Evolutionary conservation across 1,284 basidiomycete genomes (phyloP).

Genomic region (Microbotryomycetes sp.): DNA sequence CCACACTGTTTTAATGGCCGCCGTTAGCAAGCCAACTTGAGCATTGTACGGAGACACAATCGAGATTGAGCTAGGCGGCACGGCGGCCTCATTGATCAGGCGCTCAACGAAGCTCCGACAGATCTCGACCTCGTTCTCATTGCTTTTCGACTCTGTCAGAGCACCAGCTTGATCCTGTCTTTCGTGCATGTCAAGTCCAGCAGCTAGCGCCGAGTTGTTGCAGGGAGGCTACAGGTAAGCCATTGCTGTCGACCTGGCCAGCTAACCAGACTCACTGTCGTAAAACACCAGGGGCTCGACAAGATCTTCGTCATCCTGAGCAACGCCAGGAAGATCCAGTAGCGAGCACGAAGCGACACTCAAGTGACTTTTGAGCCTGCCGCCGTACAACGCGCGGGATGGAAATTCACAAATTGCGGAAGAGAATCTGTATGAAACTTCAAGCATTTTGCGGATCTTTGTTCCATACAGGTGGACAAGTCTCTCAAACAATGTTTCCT

Average conservation of each 20-base stretch:
- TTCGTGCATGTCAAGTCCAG: slow-evolving; percentile 86
- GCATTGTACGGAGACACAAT: slow-evolving; percentile 94
- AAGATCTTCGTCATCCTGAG: slow-evolving; percentile 57
- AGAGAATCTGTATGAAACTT: slow-evolving; percentile 47
- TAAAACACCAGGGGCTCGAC: slow-evolving; percentile 80
- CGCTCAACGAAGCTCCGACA: slow-evolving; percentile 74
- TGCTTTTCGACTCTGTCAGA: slow-evolving; percentile 72
- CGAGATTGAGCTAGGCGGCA: slow-evolving; percentile 70
- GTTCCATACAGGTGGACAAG: slow-evolving; percentile 79
- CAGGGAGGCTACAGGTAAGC: neutral
- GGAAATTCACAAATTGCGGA: slow-evolving; percentile 63
- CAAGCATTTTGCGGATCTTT: slow-evolving; percentile 78
- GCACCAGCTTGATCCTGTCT: slow-evolving; percentile 48
- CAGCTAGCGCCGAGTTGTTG: slow-evolving; percentile 48
- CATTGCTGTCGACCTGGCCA: too few relatives aligned
- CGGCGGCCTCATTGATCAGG: slow-evolving; percentile 62
- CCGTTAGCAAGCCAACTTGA: slow-evolving; percentile 72
- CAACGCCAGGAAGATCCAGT: slow-evolving; percentile 57
- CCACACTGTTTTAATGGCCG: slow-evolving; percentile 64
- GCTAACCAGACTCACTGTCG: slow-evolving; percentile 53
- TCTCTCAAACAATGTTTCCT: slow-evolving; percentile 85
- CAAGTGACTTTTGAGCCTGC: slow-evolving; percentile 61
- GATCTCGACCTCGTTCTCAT: slow-evolving; percentile 85
- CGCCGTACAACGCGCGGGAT: slow-evolving; percentile 70
- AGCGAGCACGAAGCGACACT: slow-evolving; percentile 68